Evolutionary conservation across 768 basidiomycete species (phyloP), one percentile per base, ranked within the genome.

Genomic region (Russula compacta): DNA sequence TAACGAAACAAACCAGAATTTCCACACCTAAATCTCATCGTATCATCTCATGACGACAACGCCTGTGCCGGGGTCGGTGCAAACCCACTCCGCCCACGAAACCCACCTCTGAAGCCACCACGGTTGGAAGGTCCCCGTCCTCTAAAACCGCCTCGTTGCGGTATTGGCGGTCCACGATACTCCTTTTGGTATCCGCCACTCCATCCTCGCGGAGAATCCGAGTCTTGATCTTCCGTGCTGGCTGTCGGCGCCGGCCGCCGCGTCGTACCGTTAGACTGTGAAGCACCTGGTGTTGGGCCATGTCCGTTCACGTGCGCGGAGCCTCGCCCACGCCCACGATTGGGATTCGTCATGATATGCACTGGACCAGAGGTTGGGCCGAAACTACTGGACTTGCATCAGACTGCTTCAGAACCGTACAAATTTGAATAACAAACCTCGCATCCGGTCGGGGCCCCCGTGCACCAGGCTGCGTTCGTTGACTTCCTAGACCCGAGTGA

Each of bases 301-400:
- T 66, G 66, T 12, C 62, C 68, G 33, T 69, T 71, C 15, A 61
- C 44, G 35, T 56, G 63, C 10, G 36, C 36, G 32, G 24, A 29
- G 24, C 24, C 24, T 29, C 71, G 68, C 50, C 71, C 73, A 46
- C 78, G 76, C 3, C 76, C 79, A 56, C 82, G 77, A 70, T 86
- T 85, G 0, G 90, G 90, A 67, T 92, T 92, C 14, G 81, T 71
- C 85, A 91, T 87, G 58, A 92, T 91, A 38, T 82, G 79, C 15
- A 90, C 77, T 4, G 81, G 79, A 2, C 72, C 54, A 21, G 39
- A 64, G 69, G 69, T 56, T 73, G 73, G 42, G 71, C 74, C 61
- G 24, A 40, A 59, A 56, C 55, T 56, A 52, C 64, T 57, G 42
- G 56, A 19, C 21, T 21, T 33, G 36, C 29, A 43, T 33, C 60